Conservation (phyloP, 257 asterid genomes). For the Nicotiana otophora region DNA sequence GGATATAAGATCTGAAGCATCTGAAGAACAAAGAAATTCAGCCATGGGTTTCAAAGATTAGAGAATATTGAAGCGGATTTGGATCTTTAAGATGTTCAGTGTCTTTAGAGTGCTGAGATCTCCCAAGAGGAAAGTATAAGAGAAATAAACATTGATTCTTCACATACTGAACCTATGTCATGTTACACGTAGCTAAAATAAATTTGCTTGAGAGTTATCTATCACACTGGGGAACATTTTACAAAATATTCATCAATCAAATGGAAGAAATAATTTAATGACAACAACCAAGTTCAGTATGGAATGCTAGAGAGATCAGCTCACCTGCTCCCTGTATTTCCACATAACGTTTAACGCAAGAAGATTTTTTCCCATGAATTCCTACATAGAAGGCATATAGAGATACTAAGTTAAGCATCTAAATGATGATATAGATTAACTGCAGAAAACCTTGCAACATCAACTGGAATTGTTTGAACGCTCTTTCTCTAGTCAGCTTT, state of each 20-base stretch:
- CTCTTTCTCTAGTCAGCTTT: neutral
- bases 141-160: neutral
- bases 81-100: neutral
- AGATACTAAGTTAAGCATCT: neutral
- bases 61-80: neutral
- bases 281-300: neutral
- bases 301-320: neutral
- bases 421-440: neutral
- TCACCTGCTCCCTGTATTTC: slow-evolving; percentile 97
- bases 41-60: neutral
- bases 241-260: neutral
- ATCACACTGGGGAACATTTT: neutral
- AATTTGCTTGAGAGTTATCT: neutral
- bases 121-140: neutral
- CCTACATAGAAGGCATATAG: slow-evolving; percentile 38
- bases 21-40: neutral
- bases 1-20: neutral
- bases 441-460: neutral
- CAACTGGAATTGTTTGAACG: neutral
- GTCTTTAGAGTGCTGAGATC: neutral
- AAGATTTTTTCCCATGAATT: slow-evolving; percentile 96
- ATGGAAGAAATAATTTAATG: neutral
- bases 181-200: neutral
- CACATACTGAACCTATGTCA: neutral
- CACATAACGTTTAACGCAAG: slow-evolving; percentile 98